Base-by-base conservation (phyloP, 768 basidiomycete species). In the Lactifluus piperatus region DNA sequence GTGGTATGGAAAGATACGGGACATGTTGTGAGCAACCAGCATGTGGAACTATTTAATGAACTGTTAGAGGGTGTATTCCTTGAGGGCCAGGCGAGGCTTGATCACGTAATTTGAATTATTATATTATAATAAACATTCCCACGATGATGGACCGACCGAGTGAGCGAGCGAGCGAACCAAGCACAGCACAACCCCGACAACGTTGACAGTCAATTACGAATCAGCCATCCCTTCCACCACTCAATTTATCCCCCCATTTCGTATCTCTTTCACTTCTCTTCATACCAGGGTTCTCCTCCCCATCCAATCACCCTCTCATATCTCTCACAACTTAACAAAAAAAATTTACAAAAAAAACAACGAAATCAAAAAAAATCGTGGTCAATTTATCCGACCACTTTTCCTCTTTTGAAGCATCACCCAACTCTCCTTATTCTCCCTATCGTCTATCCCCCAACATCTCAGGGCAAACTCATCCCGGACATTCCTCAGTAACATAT, bases 1-100 rank as follows among this genome's bases (percentile, higher is more conserved):
- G 75, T 79, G 1, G 77, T 81, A 54, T 88, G 83, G 82, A 68
- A 79, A 53, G 73, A 72, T 1, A 82, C 82, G 0, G 89, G 88
- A 0, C 90, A 91, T 68, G 85, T 74, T 4, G 66, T 88, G 30
- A 73, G 79, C 30, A 61, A 66, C 1, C 89, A 91, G 66, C 62
- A 72, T 18, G 68, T 68, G 39, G 67, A 71, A 14, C 70, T 75
- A 69, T 82, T 85, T 66, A 85, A 87, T 64, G 68, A 65, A 10
- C 66, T 86, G 13, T 60, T 91, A 39, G 81, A 85, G 69, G 74
- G 74, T 51, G 77, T 78, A 1, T 79, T 83, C 60, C 69, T 73
- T 44, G 81, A 63, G 52, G 63, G 63, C 0, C 11, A 29, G 45
- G 51, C 39, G 18, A 52, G 43, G 57, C 18, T 55, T 52, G 34